Conservation (phyloP, 192 early-diverging fungal species). For the Coemansia sp. region DNA sequence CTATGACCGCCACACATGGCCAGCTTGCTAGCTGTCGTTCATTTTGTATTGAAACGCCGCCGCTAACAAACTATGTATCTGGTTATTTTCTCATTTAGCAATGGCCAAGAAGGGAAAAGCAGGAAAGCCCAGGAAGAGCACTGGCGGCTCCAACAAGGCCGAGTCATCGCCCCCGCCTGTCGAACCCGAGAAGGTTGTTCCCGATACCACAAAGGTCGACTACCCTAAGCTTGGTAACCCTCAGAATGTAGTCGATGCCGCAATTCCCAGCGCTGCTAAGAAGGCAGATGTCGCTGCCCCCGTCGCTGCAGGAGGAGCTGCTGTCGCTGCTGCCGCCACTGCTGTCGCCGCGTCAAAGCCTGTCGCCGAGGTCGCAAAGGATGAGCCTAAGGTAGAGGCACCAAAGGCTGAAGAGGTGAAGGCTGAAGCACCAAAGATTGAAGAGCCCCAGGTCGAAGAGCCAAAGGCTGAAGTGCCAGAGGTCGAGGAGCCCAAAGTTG, state of each 20-base stretch:
- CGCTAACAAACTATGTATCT: neutral
- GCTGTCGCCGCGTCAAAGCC: conserved; percentile 1
- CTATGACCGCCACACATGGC: neutral
- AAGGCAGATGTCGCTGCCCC: conserved; percentile 18
- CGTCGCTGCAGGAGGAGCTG: neutral
- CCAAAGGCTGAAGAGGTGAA: conserved; percentile 10
- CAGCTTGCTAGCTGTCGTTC: neutral
- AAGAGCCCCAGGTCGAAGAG: conserved; percentile 6
- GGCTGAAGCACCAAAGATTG: conserved; percentile 20
- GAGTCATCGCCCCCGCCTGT: conserved; percentile 10
- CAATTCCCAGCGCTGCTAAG: conserved; percentile 22
- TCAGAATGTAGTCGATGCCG: conserved; percentile 22
- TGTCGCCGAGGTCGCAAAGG: conserved; percentile 12
- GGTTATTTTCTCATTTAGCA: neutral
- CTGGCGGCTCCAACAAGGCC: conserved; percentile 10
- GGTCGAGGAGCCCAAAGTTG: neutral
- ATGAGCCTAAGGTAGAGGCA: conserved; percentile 7
- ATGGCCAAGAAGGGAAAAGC: conserved; percentile 45
- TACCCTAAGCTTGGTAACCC: conserved; percentile 23
- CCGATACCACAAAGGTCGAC: conserved; percentile 11
- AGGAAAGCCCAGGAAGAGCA: conserved; percentile 33
- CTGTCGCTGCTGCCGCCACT: neutral
- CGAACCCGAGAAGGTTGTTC: conserved; percentile 4
- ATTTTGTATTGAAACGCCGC: neutral
- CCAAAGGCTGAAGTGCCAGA: conserved; percentile 11